Evolutionary conservation across 768 basidiomycete genomes (phyloP).

Genomic region (Boletus reticuloceps): DNA sequence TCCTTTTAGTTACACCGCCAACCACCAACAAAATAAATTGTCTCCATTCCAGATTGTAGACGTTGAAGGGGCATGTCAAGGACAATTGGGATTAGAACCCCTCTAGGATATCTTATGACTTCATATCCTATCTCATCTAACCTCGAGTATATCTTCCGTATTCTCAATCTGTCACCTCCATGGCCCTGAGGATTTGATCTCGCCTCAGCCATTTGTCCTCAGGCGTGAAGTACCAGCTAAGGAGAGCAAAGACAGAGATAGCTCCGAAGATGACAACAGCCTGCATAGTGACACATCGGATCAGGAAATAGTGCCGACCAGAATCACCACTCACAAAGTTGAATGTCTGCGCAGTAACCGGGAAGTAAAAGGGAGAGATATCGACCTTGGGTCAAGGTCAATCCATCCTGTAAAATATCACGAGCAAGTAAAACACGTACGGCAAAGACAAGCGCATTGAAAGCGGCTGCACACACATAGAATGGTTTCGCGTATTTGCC

Average conservation of each 20-base stretch:
- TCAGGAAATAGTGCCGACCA: neutral
- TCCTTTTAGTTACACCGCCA: neutral
- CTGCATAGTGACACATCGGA: conserved; percentile 36
- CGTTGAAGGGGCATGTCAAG: conserved; percentile 79
- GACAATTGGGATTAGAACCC: conserved; percentile 60
- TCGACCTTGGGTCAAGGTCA: conserved; percentile 50
- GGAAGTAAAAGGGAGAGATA: conserved; percentile 87
- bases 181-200: conserved; percentile 54
- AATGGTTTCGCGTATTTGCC: conserved; percentile 66
- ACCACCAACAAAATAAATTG: neutral
- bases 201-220: conserved; percentile 77
- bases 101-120: conserved; percentile 38
- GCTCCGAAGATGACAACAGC: conserved; percentile 75
- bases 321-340: conserved; percentile 66
- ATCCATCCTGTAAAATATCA: neutral
- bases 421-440: conserved; percentile 40
- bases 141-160: neutral
- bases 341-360: conserved; percentile 70
- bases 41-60: conserved; percentile 52
- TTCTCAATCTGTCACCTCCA: conserved; percentile 30
- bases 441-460: conserved; percentile 72
- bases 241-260: conserved; percentile 73
- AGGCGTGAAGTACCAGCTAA: conserved; percentile 78
- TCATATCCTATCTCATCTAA: neutral
- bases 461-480: conserved; percentile 64